Evolutionary conservation across 1,139 yeast genomes (phyloP), one percentile per base, ranked within the genome.

Genomic region (Arxiozyma heterogenica): DNA sequence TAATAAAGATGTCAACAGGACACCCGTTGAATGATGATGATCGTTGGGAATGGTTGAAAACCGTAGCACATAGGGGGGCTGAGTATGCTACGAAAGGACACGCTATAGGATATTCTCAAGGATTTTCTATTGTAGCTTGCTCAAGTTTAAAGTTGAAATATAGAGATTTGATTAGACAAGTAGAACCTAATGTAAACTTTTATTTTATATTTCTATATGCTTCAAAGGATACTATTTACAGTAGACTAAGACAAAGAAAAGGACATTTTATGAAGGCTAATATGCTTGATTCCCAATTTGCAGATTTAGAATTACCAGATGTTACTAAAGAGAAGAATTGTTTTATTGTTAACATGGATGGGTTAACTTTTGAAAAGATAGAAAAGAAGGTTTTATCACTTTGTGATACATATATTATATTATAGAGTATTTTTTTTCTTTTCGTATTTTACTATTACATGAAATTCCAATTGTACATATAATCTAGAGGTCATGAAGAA

Each of bases 1-100:
- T 91, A 20, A 83, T 76, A 20, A 93, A 93, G 68, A 93, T 93
- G 98, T 71, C 86, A 1, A 61, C 73, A 23, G 95, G 95, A 0
- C 76, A 80, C 34, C 95, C 98, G 0, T 73, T 93, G 55, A 80
- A 82, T 0, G 98, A 93, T 65, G 94, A 83, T 1, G 98, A 93
- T 68, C 74, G 98, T 56, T 86, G 93, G 91, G 93, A 79, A 1
- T 93, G 98, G 98, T 75, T 93, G 34, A 70, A 74, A 49, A 66
- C 69, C 47, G 68, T 89, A 7, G 76, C 88, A 1, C 59, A 64
- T 18, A 38, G 21, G 9, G 71, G 77, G 1, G 62, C 62, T 0
- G 63, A 71, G 50, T 49, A 15, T 17, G 75, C 82, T 15, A 52
- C 62, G 11, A 65, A 68, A 3, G 47, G 47, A 22, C 8, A 27